Base-by-base conservation (phyloP, 2,329 filamentous ascomycete species). In the Stemphylium vesicarium region DNA sequence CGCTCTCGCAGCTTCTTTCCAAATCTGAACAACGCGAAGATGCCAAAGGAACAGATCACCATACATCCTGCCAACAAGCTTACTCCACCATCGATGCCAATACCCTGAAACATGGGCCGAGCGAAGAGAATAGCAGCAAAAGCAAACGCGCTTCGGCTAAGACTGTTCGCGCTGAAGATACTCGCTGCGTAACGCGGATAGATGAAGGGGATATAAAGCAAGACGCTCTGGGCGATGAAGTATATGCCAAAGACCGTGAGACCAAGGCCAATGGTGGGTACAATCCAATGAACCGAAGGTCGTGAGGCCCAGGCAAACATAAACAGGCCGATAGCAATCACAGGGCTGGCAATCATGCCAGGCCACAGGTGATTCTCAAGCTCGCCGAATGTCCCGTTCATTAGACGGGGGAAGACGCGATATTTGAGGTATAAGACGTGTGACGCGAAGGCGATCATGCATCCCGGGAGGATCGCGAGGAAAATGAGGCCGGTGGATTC, bases 401-500 rank as follows among this genome's bases (percentile, higher is more conserved):
- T 86, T 82, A 26, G 75, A 61, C 16, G 81, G 80, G 53, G 89
- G 71, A 51, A 76, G 81, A 60, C 92, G 72, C 78, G 94, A 93
- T 78, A 94, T 86, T 63, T 84, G 86, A 83, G 95, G 93, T 72
- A 96, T 84, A 1, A 86, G 65, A 0, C 91, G 85, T n/a, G 89
- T 76, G 74, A 88, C 6, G 75, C 64, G 12, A 90, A 88, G 1
- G 87, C 89, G 47, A 77, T 56, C 0, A 92, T 13, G 24, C 92
- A 89, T 45, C 90, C 90, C 11, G 94, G 78, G 6, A 90, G 88
- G 35, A 93, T 75, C 4, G 89, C 89, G 60, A 95, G 92, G 74
- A 95, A 95, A 85, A 94, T 92, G 6, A 96, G 81, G 38, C 90
- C 90, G 0, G 90, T 92, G 35, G 80, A 87, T 35, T 88, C 84